Percentiles rank a stretch among this genome's conserved stretches.
Conservation (phyloP, 2,329 filamentous ascomycete genomes). For the Monilinia polystroma region DNA sequence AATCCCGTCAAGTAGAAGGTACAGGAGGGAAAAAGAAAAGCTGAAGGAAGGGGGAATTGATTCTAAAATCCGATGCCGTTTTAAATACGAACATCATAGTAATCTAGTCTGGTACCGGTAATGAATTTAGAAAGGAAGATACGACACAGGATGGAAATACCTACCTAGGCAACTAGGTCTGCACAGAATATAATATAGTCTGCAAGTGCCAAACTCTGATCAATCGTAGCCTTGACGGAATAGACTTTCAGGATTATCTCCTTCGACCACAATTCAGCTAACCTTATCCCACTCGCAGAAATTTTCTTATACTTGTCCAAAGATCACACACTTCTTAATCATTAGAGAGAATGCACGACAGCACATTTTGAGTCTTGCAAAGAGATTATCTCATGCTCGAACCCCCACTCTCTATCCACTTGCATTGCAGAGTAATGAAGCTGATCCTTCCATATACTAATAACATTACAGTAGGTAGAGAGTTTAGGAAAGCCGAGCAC, state of each 20-base stretch:
- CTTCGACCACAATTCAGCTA: not conserved
- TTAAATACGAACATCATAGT: not conserved
- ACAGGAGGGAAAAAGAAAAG: not conserved
- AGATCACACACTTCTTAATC: not conserved
- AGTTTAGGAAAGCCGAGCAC: constrained; percentile 3
- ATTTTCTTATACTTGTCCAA: not conserved
- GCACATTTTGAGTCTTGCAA: constrained; percentile 12
- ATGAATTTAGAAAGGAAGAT: not conserved
- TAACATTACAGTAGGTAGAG: not conserved
- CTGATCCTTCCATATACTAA: not conserved
- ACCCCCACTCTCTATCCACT: constrained; percentile 4
- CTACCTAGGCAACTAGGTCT: not conserved
- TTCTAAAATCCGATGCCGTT: constrained; percentile 3
- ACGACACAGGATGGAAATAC: not conserved
- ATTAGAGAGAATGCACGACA: not conserved
- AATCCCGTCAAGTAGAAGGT: not conserved
- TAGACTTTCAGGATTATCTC: not conserved
- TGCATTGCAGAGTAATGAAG: constrained; percentile 5
- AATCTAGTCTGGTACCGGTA: not conserved
- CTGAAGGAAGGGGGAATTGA: not conserved
- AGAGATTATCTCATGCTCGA: constrained; percentile 12
- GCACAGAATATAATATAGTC: too few relatives aligned
- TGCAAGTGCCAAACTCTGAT: too few relatives aligned
- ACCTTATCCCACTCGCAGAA: not conserved
- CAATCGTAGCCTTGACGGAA: not conserved